Evolutionary conservation across 2,329 filamentous ascomycete species (phyloP).

Genomic region (Metarhizium album): DNA sequence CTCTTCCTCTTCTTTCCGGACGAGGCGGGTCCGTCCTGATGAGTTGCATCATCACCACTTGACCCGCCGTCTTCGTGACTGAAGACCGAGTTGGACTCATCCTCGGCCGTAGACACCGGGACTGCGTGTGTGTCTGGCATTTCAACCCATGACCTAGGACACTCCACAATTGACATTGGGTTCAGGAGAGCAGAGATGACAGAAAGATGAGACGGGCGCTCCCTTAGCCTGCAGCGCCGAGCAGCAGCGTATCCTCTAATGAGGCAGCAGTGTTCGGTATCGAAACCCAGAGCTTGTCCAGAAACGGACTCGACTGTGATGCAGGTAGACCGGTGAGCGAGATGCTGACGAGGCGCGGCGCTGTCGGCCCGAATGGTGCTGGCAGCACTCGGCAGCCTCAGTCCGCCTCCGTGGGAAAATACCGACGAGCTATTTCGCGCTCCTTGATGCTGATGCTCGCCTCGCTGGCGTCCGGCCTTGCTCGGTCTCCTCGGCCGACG

Average conservation of each 20-base stretch:
- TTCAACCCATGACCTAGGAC: constrained; percentile 3
- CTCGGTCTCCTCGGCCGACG: background rate
- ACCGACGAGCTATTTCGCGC: too few species aligned
- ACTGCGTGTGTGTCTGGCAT: constrained; percentile 10
- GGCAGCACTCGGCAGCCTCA: background rate
- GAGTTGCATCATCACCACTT: constrained; percentile 24
- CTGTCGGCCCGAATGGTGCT: background rate
- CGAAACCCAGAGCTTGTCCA: background rate
- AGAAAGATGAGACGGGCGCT: background rate
- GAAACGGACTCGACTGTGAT: background rate
- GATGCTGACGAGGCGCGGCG: background rate
- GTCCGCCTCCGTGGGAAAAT: too few species aligned
- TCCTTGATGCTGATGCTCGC: background rate
- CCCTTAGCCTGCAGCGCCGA: background rate
- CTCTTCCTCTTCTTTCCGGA: constrained; percentile 27
- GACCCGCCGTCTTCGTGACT: constrained; percentile 27
- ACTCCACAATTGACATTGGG: constrained; percentile 3
- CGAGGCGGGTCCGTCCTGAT: constrained; percentile 16
- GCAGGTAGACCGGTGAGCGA: background rate
- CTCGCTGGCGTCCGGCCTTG: background rate
- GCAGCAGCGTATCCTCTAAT: background rate
- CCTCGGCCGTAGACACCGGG: constrained; percentile 21
- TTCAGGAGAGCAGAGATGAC: background rate
- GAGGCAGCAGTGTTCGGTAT: background rate
- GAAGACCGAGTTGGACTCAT: constrained; percentile 24